These are phyloP conservation scores for Phytophthora pinifolia DNA, from an alignment of 352 stramenopile species.

Conservation along the genomic window DNA sequence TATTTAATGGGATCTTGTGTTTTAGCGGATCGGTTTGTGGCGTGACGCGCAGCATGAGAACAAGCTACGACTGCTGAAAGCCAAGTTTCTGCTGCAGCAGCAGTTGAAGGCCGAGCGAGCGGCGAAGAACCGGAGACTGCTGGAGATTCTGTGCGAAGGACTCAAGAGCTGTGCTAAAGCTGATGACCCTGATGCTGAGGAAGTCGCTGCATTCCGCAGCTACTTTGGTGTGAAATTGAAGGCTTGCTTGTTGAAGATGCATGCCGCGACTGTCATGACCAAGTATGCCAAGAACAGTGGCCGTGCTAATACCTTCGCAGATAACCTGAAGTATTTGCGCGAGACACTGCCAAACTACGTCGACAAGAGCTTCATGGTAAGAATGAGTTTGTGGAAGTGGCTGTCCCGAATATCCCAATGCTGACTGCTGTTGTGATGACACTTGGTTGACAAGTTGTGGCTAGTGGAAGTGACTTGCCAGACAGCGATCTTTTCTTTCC, in stretches of 20 bases:
- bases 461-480: slow-evolving; percentile 66
- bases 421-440: slow-evolving; percentile 5
- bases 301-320: slow-evolving; percentile 31
- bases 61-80: slow-evolving; percentile 50
- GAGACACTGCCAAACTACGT: slow-evolving; percentile 43
- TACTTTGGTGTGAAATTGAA: slow-evolving; percentile 65
- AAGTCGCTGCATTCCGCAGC: slow-evolving; percentile 26
- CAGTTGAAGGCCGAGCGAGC: slow-evolving; percentile 41
- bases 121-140: slow-evolving; percentile 36
- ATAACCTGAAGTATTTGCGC: slow-evolving; percentile 55
- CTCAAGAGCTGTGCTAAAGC: slow-evolving; percentile 32
- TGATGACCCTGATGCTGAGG: neutral
- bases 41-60: slow-evolving; percentile 33
- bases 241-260: slow-evolving; percentile 52
- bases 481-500: slow-evolving; percentile 44
- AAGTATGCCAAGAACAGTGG: slow-evolving; percentile 23
- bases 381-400: neutral
- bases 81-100: slow-evolving; percentile 53
- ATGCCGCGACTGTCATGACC: slow-evolving; percentile 37
- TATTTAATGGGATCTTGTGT: neutral
- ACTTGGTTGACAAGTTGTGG: slow-evolving; percentile 47
- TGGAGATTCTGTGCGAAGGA: slow-evolving; percentile 57
- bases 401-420: neutral
- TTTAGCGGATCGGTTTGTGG: slow-evolving; percentile 5
- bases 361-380: slow-evolving; percentile 56